phyloP scores from a whole-genome alignment of 164 flowering plant species.

The Brasenia schreberi region DNA sequence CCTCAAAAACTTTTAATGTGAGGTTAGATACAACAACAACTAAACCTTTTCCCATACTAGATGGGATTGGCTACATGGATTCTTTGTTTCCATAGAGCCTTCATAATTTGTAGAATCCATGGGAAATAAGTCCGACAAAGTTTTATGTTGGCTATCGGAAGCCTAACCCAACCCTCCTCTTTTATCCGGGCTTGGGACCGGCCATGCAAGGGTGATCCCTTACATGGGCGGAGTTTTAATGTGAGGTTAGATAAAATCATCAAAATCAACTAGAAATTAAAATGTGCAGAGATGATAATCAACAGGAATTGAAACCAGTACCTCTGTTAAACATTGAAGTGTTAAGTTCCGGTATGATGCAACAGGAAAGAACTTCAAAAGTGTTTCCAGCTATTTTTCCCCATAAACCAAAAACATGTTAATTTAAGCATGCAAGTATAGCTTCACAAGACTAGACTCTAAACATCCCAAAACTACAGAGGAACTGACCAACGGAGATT shows the following conservation, averaged over 20 bases:
- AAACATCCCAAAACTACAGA: not conserved
- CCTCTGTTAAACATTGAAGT: conserved; percentile 94
- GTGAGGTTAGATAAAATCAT: not conserved
- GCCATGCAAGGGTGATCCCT: too few species aligned
- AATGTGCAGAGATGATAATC: not conserved
- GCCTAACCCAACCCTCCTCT: too few species aligned
- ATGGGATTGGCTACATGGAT: too few species aligned
- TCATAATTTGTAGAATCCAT: too few species aligned
- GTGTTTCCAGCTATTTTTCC: conserved; percentile 62
- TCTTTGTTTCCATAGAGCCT: too few species aligned
- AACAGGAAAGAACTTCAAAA: conserved; percentile 72
- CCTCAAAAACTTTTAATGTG: not conserved
- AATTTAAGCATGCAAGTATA: not conserved
- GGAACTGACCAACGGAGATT: conserved; percentile 81
- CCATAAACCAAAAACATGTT: not conserved
- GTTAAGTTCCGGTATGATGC: conserved; percentile 85
- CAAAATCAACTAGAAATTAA: not conserved
- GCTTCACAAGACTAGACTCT: not conserved
- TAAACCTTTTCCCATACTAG: too few species aligned
- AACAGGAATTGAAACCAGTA: conserved; percentile 6
- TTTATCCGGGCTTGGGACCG: too few species aligned
- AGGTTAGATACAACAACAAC: too few species aligned
- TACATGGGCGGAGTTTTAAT: too few species aligned
- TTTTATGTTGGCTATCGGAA: too few species aligned
- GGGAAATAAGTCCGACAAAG: too few species aligned